Evolutionary conservation across 352 stramenopile species (phyloP), one percentile per base, ranked within the genome.

Genomic region (Phytophthora rubi): DNA sequence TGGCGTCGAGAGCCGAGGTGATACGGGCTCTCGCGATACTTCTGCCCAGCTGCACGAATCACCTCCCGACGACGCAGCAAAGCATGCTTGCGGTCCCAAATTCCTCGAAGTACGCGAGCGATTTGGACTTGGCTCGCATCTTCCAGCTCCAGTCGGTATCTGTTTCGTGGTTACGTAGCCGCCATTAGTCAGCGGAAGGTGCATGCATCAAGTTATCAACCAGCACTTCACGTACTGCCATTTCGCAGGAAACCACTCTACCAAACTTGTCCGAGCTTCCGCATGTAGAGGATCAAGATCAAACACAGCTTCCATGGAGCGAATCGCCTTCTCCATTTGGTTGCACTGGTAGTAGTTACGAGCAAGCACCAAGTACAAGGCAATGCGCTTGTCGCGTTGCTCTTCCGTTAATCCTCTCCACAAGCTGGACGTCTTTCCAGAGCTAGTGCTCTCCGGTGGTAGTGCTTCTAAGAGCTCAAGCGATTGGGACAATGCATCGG

Each of bases 251-350:
- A 92, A 92, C 86, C 86, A 94, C 15, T 79, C 71, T 0, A 67
- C 44, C 4, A 94, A 65, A 57, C 72, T 88, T 7, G 68, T 65
- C 8, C 86, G 81, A 2, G 85, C 81, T 52, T 91, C 85, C n/a
- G 76, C 52, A 28, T 90, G 64, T 42, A 82, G 89, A 32, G 70
- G 76, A 48, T 86, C 78, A 44, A 91, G 74, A 37, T 85, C 71
- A 65, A 92, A 83, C 28, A 88, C 78, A 21, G 74, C 79, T 73
- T 92, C 83, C 78, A 92, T 89, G 51, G 84, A 75, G 15, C 83
- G 81, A 52, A 94, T 89, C 1, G 86, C 86, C 7, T 78, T 79
- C 60, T 92, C 83, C 86, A 94, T 92, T 51, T 92, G 84, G 62
- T 94, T 94, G 70, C 74, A 80, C 59, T 90, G 75, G 66, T 90